These are phyloP conservation scores for Penicillium flavigenum DNA, from an alignment of 495 filamentous ascomycete species.

Conservation along the genomic window DNA sequence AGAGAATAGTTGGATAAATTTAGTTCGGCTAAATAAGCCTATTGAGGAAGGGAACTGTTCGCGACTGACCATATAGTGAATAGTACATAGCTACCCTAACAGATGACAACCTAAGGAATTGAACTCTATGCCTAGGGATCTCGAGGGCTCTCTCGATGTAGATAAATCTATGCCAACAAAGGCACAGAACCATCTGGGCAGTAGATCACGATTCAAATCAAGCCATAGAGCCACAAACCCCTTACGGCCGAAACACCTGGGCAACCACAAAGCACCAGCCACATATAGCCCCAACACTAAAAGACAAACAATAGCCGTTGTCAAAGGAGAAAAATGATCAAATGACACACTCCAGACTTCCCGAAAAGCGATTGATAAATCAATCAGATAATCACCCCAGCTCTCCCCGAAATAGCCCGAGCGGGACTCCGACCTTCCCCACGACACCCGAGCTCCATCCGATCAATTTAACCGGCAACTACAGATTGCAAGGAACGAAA, in stretches of 20 bases:
- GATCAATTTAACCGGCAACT: background rate
- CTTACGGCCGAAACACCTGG: background rate
- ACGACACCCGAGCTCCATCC: constrained; percentile 1
- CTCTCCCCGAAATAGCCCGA: constrained; percentile 12
- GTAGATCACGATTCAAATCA: background rate
- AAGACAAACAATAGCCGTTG: background rate
- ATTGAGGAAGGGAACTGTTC: background rate
- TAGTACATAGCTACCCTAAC: background rate
- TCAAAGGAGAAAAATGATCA: too few relatives aligned
- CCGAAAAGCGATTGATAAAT: constrained; percentile 8
- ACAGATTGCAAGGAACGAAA: background rate
- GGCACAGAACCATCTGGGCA: background rate
- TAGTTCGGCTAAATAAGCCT: background rate
- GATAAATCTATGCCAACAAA: background rate
- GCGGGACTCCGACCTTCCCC: constrained; percentile 6
- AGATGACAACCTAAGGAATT: background rate
- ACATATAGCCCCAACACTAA: background rate
- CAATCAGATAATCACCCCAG: constrained; percentile 13
- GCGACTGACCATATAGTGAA: background rate
- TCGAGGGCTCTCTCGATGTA: background rate
- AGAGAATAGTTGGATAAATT: background rate
- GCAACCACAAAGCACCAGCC: background rate
- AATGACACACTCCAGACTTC: too few relatives aligned
- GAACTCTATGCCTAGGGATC: background rate
- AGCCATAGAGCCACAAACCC: background rate